Evolutionary conservation across 2,329 filamentous ascomycete genomes (phyloP).

Genomic region (Clonostachys solani): DNA sequence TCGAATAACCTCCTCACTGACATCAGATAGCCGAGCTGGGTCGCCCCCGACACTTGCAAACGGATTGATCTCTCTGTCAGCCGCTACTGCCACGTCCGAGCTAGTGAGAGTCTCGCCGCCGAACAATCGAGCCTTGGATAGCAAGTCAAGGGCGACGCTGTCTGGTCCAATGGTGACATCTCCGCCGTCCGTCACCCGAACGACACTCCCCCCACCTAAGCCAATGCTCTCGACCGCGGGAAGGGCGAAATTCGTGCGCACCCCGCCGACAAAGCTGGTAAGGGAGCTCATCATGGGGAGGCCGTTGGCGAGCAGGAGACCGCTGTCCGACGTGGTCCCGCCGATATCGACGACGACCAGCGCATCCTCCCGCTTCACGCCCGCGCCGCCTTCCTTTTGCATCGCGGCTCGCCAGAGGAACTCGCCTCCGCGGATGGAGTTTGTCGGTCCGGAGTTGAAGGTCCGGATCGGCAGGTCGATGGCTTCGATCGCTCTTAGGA

Average conservation of each 20-base stretch:
- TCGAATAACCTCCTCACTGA: constrained; percentile 25
- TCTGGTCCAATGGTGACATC: constrained; percentile 51
- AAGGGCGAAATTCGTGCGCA: constrained; percentile 56
- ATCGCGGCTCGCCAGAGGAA: constrained; percentile 6
- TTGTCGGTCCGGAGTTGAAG: constrained; percentile 15
- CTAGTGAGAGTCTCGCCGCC: constrained; percentile 52
- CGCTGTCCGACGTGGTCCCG: constrained; percentile 62
- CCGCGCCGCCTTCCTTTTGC: not conserved
- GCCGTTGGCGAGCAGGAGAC: constrained; percentile 54
- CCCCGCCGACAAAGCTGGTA: constrained; percentile 57
- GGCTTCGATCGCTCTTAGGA: constrained; percentile 5
- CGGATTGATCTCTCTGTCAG: too few species aligned
- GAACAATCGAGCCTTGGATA: constrained; percentile 49
- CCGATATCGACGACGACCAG: constrained; percentile 62
- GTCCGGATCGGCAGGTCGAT: constrained; percentile 11
- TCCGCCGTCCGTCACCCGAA: constrained; percentile 25
- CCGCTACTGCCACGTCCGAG: constrained; percentile 41
- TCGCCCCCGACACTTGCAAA: constrained; percentile 24
- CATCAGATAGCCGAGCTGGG: constrained; percentile 30
- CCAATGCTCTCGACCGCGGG: constrained; percentile 58
- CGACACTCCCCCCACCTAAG: constrained; percentile 53
- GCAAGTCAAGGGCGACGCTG: constrained; percentile 55
- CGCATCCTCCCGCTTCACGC: not conserved
- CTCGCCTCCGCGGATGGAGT: constrained; percentile 14
- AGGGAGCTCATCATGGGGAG: constrained; percentile 61